A percentile compares a stretch with the other conserved stretches of the same genome.
These are phyloP conservation scores for Neoscytalidium dimidiatum DNA, from an alignment of 2,329 filamentous ascomycete genomes.

Conservation along the genomic window DNA sequence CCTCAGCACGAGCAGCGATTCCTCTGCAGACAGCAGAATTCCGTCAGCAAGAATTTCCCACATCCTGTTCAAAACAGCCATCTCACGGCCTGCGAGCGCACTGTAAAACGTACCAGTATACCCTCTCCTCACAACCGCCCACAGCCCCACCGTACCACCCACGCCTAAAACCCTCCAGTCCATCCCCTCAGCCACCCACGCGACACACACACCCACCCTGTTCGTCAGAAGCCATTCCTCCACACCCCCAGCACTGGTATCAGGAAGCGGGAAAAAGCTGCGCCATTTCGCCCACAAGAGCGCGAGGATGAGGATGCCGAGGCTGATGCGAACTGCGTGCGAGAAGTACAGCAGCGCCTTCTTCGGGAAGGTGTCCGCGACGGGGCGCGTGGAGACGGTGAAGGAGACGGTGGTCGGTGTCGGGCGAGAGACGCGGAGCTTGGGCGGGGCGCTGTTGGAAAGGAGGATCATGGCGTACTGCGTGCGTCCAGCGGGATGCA, in stretches of 20 bases:
- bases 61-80: no score
- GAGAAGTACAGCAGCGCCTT: slow-evolving; percentile 44
- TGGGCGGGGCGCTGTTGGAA: slow-evolving; percentile 12
- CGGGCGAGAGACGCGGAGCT: slow-evolving; percentile 28
- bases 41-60: background rate
- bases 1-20: slow-evolving; percentile 84
- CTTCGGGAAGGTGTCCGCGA: slow-evolving; percentile 48
- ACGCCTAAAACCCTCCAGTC: slow-evolving; percentile 40
- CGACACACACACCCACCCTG: slow-evolving; percentile 24
- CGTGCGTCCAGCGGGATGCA: no score
- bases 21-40: slow-evolving; percentile 53
- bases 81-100: background rate
- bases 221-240: background rate
- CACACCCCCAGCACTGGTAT: background rate
- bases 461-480: slow-evolving; percentile 14
- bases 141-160: slow-evolving; percentile 43
- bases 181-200: slow-evolving; percentile 43
- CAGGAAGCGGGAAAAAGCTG: background rate
- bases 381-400: slow-evolving; percentile 80
- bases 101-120: slow-evolving; percentile 50
- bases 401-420: slow-evolving; percentile 88
- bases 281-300: slow-evolving; percentile 34
- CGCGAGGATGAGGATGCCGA: slow-evolving; percentile 45
- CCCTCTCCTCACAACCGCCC: slow-evolving; percentile 48
- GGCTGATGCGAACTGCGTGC: slow-evolving; percentile 46